Base-by-base conservation (phyloP, 176 grass and related monocot genomes). In the Carex myosuroides region DNA sequence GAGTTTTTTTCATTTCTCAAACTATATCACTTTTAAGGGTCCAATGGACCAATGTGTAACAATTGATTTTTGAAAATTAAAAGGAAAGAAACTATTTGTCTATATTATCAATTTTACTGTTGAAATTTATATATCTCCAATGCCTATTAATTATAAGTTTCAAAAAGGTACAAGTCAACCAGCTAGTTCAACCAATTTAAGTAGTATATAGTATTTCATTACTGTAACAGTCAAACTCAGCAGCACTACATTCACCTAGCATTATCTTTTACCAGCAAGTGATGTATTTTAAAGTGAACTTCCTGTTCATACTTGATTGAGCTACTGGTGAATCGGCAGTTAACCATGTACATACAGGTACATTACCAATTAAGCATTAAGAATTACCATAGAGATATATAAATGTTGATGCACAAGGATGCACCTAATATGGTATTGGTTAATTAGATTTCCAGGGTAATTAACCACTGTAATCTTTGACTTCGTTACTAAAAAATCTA, bases 111-210 rank as follows among this genome's bases (percentile, higher is more conserved):
- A n/a, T 44, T 44, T 69, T 86, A 97, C 88, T 97, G 94, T 82
- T 91, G 88, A 56, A 82, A 94, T n/a, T 68, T 87, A 87, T 94
- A 94, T 85, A 94, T 97, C 88, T 94, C 91, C 73, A 97, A 63
- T 22, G 89, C 94, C 91, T 94, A 44, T 62, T 22, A 62, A 44
- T 62, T 22, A 62, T 61, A 20, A 44, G 42, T 44, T 44, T 44
- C 42, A 8, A 44, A 44, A 44, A 44, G 42, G 8, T 44, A 44
- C 42, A 44, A 42, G 39, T 44, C 42, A 61, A 62, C 30, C 13
- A 46, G 6, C 30, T 17, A 46, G 6, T 71, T 75, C 37, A 33
- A 70, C 13, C 50, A 12, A 79, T 44, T 42, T 2, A 30, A 81
- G 42, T 44, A 44, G 42, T 44, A 1, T 44, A 13, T 20, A 68